Conservation (phyloP, 192 early-diverging fungal species). For the Mortierella antarctica region DNA sequence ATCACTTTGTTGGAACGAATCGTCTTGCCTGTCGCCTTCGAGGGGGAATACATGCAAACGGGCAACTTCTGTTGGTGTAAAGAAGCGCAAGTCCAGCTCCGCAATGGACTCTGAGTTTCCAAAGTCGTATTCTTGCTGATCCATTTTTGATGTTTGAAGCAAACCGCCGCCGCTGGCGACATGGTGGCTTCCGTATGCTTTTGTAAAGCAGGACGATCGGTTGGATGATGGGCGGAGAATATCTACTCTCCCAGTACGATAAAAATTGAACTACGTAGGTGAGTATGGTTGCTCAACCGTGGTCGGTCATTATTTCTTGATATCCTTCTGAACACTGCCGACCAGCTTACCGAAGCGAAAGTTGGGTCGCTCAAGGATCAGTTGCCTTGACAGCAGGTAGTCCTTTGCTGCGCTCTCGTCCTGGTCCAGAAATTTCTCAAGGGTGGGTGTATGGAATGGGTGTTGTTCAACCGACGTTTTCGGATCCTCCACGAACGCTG, state of each 20-base stretch:
- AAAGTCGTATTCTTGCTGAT: conserved; percentile 73
- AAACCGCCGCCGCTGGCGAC: conserved; percentile 82
- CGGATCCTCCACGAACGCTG: conserved; percentile 41
- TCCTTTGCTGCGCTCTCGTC: conserved; percentile 28
- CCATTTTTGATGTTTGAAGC: conserved; percentile 78
- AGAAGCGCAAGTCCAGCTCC: conserved; percentile 79
- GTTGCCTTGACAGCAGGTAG: conserved; percentile 52
- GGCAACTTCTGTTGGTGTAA: conserved; percentile 85
- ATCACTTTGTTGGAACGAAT: background rate
- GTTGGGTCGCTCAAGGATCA: conserved; percentile 58
- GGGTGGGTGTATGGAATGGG: conserved; percentile 17
- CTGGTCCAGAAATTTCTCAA: conserved; percentile 40
- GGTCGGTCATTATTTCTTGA: background rate
- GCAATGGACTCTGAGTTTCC: conserved; percentile 72
- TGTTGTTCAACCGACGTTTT: conserved; percentile 13
- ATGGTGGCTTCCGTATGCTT: conserved; percentile 87
- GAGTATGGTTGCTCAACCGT: background rate
- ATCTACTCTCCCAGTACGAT: conserved; percentile 48
- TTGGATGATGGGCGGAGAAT: conserved; percentile 66
- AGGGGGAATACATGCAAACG: conserved; percentile 84
- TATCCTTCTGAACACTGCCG: background rate
- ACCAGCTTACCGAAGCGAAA: conserved; percentile 59
- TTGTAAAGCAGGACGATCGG: conserved; percentile 80
- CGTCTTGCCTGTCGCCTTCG: conserved; percentile 1
- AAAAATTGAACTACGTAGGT: background rate